Conservation (phyloP, 352 stramenopile genomes). For the Globisporangium takayamanum region DNA sequence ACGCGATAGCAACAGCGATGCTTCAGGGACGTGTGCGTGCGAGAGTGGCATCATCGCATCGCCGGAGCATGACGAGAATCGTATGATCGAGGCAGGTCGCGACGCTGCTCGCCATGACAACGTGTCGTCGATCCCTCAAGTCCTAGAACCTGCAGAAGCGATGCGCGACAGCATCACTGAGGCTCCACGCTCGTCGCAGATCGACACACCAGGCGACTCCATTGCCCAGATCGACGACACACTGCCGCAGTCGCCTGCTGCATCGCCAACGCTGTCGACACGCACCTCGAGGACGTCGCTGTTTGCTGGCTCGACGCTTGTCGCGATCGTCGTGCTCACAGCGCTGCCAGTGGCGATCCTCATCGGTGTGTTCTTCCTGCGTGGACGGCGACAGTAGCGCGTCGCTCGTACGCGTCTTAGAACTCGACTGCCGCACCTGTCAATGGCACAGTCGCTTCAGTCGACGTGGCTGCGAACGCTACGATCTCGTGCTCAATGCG, state of each 20-base stretch:
- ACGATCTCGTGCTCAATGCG: conserved; percentile 25
- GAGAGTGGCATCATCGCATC: too few species aligned
- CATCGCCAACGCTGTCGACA: neutral
- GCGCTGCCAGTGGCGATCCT: conserved; percentile 11
- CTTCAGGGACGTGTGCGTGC: too few species aligned
- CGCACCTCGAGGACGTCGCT: conserved; percentile 1
- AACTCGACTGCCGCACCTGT: neutral
- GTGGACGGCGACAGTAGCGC: neutral
- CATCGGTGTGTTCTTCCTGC: conserved; percentile 10
- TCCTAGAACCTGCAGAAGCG: neutral
- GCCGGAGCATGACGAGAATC: too few species aligned
- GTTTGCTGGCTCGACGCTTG: conserved; percentile 8
- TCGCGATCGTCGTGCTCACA: conserved; percentile 12
- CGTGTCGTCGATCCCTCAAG: neutral
- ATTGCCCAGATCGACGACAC: neutral
- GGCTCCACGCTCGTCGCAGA: too few species aligned
- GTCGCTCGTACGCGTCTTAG: neutral
- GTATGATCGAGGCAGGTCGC: too few species aligned
- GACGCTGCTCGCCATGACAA: too few species aligned
- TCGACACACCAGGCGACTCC: neutral
- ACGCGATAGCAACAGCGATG: too few species aligned
- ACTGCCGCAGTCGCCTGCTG: neutral
- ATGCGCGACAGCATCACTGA: neutral
- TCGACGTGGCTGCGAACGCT: neutral
- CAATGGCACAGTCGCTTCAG: neutral